A percentile compares a stretch with the other conserved stretches of the same genome.
Conservation (phyloP, 306 rosid species). For the Rosa chinensis region DNA sequence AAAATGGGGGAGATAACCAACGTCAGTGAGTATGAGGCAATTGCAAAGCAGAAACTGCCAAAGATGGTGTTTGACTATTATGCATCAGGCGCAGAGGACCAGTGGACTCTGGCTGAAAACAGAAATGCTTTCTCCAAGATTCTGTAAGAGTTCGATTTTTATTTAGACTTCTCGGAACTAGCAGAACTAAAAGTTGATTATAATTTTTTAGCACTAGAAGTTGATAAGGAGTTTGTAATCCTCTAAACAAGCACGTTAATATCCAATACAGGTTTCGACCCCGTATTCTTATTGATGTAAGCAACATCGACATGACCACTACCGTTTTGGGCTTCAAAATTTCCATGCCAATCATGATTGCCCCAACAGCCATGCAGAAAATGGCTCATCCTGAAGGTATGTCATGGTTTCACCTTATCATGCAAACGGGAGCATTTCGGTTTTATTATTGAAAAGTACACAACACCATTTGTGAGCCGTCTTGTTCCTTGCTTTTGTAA, state of each 20-base stretch:
- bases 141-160: conserved; percentile 41
- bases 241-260: conserved; percentile 22
- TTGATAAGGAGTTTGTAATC: conserved; percentile 3
- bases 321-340: conserved; percentile 75
- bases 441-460: background rate
- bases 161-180: background rate
- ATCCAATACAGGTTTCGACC: conserved; percentile 65
- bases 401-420: conserved; percentile 19
- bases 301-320: conserved; percentile 72
- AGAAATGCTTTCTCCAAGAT: conserved; percentile 66
- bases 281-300: conserved; percentile 78
- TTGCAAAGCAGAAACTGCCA: conserved; percentile 71
- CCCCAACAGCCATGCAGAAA: conserved; percentile 86
- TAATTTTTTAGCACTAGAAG: background rate
- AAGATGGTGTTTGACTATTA: conserved; percentile 73
- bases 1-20: conserved; percentile 65
- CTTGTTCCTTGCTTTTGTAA: background rate
- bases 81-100: conserved; percentile 77
- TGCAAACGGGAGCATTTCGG: background rate
- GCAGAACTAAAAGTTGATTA: background rate
- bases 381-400: conserved; percentile 93
- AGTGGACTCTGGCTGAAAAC: conserved; percentile 76
- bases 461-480: background rate
- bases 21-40: conserved; percentile 61
- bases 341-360: conserved; percentile 95